Evolutionary conservation across 306 rosid genomes (phyloP), one percentile per base, ranked within the genome.

Genomic region (Pyrus communis): DNA sequence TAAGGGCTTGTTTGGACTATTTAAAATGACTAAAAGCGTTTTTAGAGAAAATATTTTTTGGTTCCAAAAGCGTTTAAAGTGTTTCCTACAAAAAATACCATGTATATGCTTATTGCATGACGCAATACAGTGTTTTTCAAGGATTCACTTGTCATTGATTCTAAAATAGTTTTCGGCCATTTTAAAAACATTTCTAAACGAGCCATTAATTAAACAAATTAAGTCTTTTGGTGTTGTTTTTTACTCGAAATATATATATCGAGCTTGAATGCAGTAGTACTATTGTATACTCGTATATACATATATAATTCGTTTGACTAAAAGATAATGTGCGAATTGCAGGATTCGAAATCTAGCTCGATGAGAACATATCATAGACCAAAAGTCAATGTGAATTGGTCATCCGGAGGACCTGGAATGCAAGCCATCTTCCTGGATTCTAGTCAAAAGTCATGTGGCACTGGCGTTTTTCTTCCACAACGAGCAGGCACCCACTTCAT

Each of bases 401-500:
- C 82, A 21, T 61, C 81, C 1, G 87, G 86, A 54, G 94, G 98
- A 42, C 79, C 77, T 46, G 97, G 96, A 82, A 90, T 93, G 96
- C 90, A 86, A 84, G 97, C 89, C 11, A 71, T 91, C 25, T 93
- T 93, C 81, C 75, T 93, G 46, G 94, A 82, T 74, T 85, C 89
- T 7, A 68, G 77, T 70, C 79, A 77, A 67, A 82, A 72, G 72
- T 85, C 91, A 19, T 70, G 90, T 58, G 98, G 98, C 51, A 91
- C 97, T 6, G 96, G 98, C 31, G 93, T 93, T 22, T 93, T 91
- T 79, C 91, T 93, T 76, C 98, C 98, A 11, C 96, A 88, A 31
- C 69, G 76, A 57, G 69, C 82, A 15, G 88, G 80, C 84, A 25
- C 85, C 78, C 81, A 78, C 70, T 71, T 70, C 74, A 82, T 79